Evolutionary conservation across 768 basidiomycete species (phyloP).

Genomic region (Cystobasidium tubakii): DNA sequence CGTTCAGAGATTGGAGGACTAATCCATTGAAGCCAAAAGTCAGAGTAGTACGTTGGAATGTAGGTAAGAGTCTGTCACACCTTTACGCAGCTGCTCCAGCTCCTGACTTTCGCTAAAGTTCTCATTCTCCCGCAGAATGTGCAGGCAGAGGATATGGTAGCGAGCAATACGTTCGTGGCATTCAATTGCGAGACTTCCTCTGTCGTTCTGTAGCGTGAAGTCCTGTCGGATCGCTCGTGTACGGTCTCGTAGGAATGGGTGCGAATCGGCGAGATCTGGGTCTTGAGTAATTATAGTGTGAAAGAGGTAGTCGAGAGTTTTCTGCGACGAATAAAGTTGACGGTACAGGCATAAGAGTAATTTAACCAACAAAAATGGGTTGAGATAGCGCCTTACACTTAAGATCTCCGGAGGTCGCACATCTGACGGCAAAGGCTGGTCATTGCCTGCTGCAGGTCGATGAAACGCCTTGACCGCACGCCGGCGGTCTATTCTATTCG

Average conservation of each 20-base stretch:
- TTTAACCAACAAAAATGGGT: too few relatives aligned
- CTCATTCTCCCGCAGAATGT: conserved; percentile 55
- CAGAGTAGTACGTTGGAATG: background rate
- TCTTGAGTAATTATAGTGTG: conserved; percentile 63
- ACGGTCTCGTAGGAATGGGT: conserved; percentile 84
- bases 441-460: conserved; percentile 81
- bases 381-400: conserved; percentile 47
- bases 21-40: background rate
- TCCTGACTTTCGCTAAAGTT: conserved; percentile 65
- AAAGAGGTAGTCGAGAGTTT: conserved; percentile 87
- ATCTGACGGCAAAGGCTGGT: conserved; percentile 76
- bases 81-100: conserved; percentile 84
- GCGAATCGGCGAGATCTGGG: conserved; percentile 64
- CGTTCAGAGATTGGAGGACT: conserved; percentile 88
- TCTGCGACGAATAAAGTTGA: too few relatives aligned
- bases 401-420: conserved; percentile 79
- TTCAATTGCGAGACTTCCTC: conserved; percentile 69
- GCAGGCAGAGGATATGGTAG: conserved; percentile 81
- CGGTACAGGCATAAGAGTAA: too few relatives aligned
- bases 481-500: conserved; percentile 71
- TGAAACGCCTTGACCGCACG: conserved; percentile 93
- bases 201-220: conserved; percentile 85
- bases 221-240: conserved; percentile 84
- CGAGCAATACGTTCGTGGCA: conserved; percentile 90
- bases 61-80: too few relatives aligned